phyloP scores from a whole-genome alignment of 257 asterid genomes.

The Jacaranda mimosifolia region DNA sequence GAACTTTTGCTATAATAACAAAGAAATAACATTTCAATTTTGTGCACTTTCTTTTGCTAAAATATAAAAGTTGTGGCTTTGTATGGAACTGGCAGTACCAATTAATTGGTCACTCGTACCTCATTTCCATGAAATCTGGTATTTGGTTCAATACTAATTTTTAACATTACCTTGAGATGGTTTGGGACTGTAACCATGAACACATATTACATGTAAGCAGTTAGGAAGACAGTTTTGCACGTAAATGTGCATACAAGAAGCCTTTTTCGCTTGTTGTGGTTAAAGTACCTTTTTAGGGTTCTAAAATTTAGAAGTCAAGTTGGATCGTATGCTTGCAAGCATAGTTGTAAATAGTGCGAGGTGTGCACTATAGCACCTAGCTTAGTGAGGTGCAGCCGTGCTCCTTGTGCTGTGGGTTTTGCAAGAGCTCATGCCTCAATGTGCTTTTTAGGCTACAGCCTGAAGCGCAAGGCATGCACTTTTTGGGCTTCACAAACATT shows the following conservation, averaged over 20 bases:
- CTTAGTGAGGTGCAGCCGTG: too few species aligned
- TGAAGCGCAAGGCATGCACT: too few species aligned
- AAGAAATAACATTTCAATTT: background rate
- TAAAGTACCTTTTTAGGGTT: background rate
- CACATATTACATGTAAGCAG: background rate
- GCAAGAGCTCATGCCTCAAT: too few species aligned
- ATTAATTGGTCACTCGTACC: background rate
- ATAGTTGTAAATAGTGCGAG: too few species aligned
- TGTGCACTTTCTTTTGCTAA: background rate
- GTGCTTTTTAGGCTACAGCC: too few species aligned
- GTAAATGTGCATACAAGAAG: background rate
- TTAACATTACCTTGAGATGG: background rate
- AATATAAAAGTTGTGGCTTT: background rate
- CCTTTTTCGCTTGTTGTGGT: background rate
- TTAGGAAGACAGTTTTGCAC: background rate
- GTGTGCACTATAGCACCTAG: too few species aligned
- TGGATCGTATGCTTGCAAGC: too few species aligned
- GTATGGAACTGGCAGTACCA: conserved; percentile 5
- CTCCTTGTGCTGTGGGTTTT: too few species aligned
- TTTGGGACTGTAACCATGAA: background rate
- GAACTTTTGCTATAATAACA: background rate
- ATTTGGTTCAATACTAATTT: background rate
- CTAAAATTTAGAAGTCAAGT: background rate
- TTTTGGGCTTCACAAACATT: too few species aligned
- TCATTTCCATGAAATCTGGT: background rate